Evolutionary conservation across 164 flowering plant species (phyloP).

Genomic region (Piper betle): DNA sequence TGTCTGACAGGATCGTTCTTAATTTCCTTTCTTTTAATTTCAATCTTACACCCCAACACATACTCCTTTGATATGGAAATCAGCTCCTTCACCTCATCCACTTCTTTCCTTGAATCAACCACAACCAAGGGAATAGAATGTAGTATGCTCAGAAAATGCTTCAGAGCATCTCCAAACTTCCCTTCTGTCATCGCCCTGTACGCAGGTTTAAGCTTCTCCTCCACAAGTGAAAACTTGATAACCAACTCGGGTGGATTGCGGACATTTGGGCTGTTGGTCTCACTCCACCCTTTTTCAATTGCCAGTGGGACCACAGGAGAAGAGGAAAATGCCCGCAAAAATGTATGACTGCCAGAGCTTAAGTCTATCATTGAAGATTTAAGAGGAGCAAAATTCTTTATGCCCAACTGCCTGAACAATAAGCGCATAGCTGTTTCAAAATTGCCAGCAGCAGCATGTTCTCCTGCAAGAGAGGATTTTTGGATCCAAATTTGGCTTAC

Average conservation of each 20-base stretch:
- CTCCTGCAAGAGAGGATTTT: slow-evolving; percentile 79
- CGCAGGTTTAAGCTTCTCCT: slow-evolving; percentile 68
- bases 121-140: slow-evolving; percentile 55
- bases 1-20: slow-evolving; percentile 34
- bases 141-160: slow-evolving; percentile 33
- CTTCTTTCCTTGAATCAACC: slow-evolving; percentile 59
- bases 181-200: slow-evolving; percentile 56
- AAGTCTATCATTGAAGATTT: slow-evolving; percentile 60
- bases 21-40: slow-evolving; percentile 46
- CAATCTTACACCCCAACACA: slow-evolving; percentile 42
- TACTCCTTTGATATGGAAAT: slow-evolving; percentile 45
- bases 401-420: slow-evolving; percentile 53
- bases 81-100: slow-evolving; percentile 72
- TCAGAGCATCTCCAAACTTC: slow-evolving; percentile 50
- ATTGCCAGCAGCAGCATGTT: slow-evolving; percentile 92
- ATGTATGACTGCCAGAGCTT: slow-evolving; percentile 56
- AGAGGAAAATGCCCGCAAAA: slow-evolving; percentile 51
- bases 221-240: slow-evolving; percentile 55
- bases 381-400: slow-evolving; percentile 63
- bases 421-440: slow-evolving; percentile 67
- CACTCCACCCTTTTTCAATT: slow-evolving; percentile 58
- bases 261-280: slow-evolving; percentile 59
- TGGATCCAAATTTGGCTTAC: slow-evolving; percentile 83
- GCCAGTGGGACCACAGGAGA: slow-evolving; percentile 54
- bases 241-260: slow-evolving; percentile 70